Base-by-base conservation (phyloP, 495 filamentous ascomycete genomes). In the Aspergillus avenaceus region DNA sequence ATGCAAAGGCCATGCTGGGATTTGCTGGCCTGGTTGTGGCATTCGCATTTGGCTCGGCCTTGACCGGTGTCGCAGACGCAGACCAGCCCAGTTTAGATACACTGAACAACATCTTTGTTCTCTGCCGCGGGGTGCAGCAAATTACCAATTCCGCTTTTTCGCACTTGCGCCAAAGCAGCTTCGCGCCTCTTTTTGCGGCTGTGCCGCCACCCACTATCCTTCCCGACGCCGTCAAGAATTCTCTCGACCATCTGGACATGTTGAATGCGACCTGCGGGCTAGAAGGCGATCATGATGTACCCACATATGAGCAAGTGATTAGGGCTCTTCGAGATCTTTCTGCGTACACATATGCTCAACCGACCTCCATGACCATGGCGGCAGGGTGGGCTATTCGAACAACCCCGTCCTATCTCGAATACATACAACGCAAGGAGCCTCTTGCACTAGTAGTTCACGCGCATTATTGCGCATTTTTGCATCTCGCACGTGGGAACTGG, bases 371-470 rank as follows among this genome's bases (percentile, higher is more conserved):
- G 55, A 64, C 58, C 5, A 21, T 61, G 13, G 52, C 48, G 12
- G 62, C 12, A 14, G 62, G 59, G 0, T 61, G 54, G 55, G 59
- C 62, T 11, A 64, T 64, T 8, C 29, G 56, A 23, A 31, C 42
- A 1, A 11, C 54, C 0, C 31, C 49, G 3, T 34, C 49, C 0
- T 64, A 50, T 40, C 28, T 64, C 13, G 40, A 50, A n/a, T 50
- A 55, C n/a, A 21, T 64, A 4, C 51, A 37, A n/a, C 12, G 19
- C 9, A 29, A 28, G 1, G 40, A 46, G 3, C 59, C 62, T 11
- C 40, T 64, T 32, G 53, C 62, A 0, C 41, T 64, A 23, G 62
- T 64, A 11, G 14, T 62, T 7, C 49, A 60, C 28, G 62, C 62
- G 7, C 59, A 64, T 37, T 64, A 58, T 31, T 62, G 62, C 12